Evolutionary conservation across 805 yeast genomes (phyloP).

Genomic region (Candida incommunis): DNA sequence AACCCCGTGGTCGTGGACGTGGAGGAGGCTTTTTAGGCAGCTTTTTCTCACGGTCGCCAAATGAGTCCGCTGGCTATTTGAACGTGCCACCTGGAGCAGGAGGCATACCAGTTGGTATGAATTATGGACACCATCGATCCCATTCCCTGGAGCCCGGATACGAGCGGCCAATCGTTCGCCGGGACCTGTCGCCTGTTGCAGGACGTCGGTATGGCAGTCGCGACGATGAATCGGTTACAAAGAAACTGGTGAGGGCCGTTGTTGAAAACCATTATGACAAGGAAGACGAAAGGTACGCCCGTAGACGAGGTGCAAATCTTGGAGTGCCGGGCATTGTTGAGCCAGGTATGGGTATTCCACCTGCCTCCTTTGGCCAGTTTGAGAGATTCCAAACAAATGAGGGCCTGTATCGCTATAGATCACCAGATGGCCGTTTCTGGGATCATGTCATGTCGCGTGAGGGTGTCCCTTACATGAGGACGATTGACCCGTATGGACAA

Average conservation of each 20-base stretch:
- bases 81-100: background rate
- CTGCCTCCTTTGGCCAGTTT: background rate
- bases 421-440: background rate
- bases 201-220: background rate
- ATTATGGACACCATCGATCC: background rate
- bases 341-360: background rate
- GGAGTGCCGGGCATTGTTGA: background rate
- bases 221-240: background rate
- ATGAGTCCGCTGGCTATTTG: background rate
- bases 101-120: background rate
- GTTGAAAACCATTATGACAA: background rate
- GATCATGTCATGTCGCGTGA: slow-evolving; percentile 1
- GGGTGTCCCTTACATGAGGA: background rate
- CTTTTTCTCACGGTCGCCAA: background rate
- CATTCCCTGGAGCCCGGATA: background rate
- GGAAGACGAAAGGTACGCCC: background rate
- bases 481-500: background rate
- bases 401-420: background rate
- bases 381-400: background rate
- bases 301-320: background rate
- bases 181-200: background rate
- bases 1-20: background rate
- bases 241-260: background rate
- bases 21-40: background rate
- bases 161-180: background rate